Evolutionary conservation across 257 asterid genomes (phyloP).

Genomic region (Solanum virginianum): DNA sequence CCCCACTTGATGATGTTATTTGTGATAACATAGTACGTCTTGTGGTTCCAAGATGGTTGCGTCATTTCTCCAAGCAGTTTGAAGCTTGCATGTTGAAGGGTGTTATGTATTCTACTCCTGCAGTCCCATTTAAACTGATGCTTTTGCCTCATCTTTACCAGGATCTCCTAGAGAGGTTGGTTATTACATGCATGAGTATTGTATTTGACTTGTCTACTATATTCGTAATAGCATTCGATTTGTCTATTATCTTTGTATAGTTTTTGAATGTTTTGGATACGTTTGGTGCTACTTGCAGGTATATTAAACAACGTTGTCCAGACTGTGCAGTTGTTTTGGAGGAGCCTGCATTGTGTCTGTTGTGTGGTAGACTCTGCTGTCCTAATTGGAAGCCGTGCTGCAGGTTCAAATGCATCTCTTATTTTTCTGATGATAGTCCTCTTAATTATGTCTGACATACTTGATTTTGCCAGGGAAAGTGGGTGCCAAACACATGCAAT

Average conservation of each 20-base stretch:
- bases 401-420: slow-evolving; percentile 39
- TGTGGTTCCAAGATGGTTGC: slow-evolving; percentile 54
- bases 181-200: background rate
- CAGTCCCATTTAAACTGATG: slow-evolving; percentile 80
- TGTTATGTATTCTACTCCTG: slow-evolving; percentile 51
- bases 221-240: background rate
- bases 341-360: slow-evolving; percentile 83
- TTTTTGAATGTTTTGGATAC: background rate
- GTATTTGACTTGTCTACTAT: background rate
- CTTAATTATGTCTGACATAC: background rate
- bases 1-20: slow-evolving; percentile 45
- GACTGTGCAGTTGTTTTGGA: slow-evolving; percentile 63
- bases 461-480: slow-evolving; percentile 41
- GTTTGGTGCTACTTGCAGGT: slow-evolving; percentile 19
- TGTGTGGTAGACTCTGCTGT: slow-evolving; percentile 91
- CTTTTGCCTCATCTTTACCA: slow-evolving; percentile 74
- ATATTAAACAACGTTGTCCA: slow-evolving; percentile 68
- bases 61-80: slow-evolving; percentile 38
- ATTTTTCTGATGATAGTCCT: background rate
- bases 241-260: background rate
- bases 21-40: slow-evolving; percentile 39
- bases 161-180: slow-evolving; percentile 86
- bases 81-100: slow-evolving; percentile 20
- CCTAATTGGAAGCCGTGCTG: slow-evolving; percentile 84
- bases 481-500: slow-evolving; percentile 75